Evolutionary conservation across 345 rosid genomes (phyloP).

Genomic region (Syzygium aromaticum): DNA sequence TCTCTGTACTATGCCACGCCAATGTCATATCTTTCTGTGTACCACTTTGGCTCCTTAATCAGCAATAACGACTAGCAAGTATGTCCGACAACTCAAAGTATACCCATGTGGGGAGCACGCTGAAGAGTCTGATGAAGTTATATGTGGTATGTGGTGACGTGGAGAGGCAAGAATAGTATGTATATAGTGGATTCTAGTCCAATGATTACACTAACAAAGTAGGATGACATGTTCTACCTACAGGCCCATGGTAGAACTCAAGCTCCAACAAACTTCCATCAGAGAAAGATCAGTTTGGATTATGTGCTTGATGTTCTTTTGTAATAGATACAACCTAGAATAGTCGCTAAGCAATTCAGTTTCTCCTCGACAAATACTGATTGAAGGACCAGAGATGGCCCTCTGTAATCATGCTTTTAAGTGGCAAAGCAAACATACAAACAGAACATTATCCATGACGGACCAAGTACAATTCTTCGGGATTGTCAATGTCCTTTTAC

Average conservation of each 20-base stretch:
- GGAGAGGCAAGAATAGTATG: not conserved
- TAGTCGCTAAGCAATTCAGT: too few relatives aligned
- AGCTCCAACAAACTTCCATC: not conserved
- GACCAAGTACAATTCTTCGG: not conserved
- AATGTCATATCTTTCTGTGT: not conserved
- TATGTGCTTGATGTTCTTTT: not conserved
- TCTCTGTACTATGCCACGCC: not conserved
- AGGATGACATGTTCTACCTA: not conserved
- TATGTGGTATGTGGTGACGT: not conserved
- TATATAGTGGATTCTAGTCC: not conserved
- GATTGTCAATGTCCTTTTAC: not conserved
- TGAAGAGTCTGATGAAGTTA: not conserved
- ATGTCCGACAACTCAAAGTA: not conserved
- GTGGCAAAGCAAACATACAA: not conserved
- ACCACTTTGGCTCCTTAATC: not conserved
- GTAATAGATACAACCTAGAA: not conserved
- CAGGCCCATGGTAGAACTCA: not conserved
- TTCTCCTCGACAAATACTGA: not conserved
- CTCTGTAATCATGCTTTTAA: not conserved
- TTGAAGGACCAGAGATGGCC: not conserved
- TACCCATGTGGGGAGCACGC: not conserved
- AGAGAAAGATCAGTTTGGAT: not conserved
- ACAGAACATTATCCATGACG: not conserved
- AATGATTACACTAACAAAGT: not conserved
- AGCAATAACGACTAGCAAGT: not conserved